A percentile compares a stretch with the other conserved stretches of the same genome.
Conservation (phyloP, 306 rosid genomes). For the Cicer chorassanicum region DNA sequence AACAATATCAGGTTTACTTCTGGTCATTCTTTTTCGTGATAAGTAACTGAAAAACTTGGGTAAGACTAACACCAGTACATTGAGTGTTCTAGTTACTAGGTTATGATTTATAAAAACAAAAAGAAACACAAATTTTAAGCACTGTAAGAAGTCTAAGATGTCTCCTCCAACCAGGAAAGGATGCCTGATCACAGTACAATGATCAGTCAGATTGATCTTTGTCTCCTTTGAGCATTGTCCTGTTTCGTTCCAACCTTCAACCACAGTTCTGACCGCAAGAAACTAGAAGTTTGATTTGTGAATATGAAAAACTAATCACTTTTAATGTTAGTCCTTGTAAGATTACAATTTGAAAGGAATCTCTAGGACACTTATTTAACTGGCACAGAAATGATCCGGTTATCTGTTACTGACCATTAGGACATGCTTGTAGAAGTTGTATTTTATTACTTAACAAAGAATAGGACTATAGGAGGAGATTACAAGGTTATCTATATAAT, state of each 20-base stretch:
- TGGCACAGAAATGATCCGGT: neutral
- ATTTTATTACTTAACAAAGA: neutral
- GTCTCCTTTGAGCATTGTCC: slow-evolving; percentile 26
- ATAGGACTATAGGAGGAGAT: neutral
- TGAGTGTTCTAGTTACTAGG: slow-evolving; percentile 26
- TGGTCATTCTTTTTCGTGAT: slow-evolving; percentile 28
- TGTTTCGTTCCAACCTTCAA: slow-evolving; percentile 14
- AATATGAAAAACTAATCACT: slow-evolving; percentile 30
- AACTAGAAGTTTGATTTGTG: slow-evolving; percentile 34
- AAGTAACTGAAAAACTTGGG: slow-evolving; percentile 17
- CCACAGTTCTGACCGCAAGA: slow-evolving; percentile 1
- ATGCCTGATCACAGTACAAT: slow-evolving; percentile 36
- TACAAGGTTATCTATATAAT: neutral
- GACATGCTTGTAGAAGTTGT: slow-evolving; percentile 10
- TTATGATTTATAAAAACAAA: slow-evolving; percentile 5
- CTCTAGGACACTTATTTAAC: slow-evolving; percentile 24
- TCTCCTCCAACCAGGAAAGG: slow-evolving; percentile 27
- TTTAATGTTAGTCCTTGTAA: slow-evolving; percentile 9
- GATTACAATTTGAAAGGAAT: slow-evolving; percentile 20
- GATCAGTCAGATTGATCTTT: slow-evolving; percentile 13
- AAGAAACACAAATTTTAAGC: slow-evolving; percentile 24
- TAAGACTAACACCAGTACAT: slow-evolving; percentile 7
- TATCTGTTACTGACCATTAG: slow-evolving; percentile 24
- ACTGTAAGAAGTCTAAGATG: slow-evolving; percentile 25
- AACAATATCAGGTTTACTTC: slow-evolving; percentile 89